These are phyloP conservation scores for Triticum turgidum DNA, from an alignment of 176 grass and related monocot species.

Conservation along the genomic window DNA sequence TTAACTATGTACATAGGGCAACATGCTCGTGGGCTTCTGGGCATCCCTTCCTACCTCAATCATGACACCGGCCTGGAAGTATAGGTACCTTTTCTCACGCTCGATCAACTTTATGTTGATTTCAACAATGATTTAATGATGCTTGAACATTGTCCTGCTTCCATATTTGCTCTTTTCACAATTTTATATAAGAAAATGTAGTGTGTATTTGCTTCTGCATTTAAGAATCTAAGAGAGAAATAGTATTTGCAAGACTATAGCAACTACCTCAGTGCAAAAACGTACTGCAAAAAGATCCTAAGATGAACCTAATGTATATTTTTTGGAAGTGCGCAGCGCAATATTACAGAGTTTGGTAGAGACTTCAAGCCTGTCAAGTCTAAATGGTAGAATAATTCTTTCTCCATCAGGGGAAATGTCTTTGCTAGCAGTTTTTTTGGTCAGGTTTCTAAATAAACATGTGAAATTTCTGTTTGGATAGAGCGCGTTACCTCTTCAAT, in stretches of 20 bases:
- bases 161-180: neutral
- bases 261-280: neutral
- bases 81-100: constrained; percentile 27
- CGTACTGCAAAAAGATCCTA: neutral
- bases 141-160: constrained; percentile 9
- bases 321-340: neutral
- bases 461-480: constrained; percentile 1
- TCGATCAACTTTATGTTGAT: constrained; percentile 30
- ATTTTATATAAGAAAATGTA: constrained; percentile 3
- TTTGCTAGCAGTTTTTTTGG: constrained; percentile 1
- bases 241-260: neutral
- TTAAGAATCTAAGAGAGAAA: constrained; percentile 2
- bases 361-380: neutral
- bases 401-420: neutral
- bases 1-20: constrained; percentile 29
- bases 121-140: constrained; percentile 25
- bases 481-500: constrained; percentile 62
- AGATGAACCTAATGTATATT: neutral
- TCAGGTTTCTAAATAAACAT: constrained; percentile 1
- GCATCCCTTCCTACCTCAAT: constrained; percentile 29
- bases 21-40: constrained; percentile 9
- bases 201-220: neutral
- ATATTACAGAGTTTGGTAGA: neutral
- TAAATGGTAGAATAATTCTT: neutral
- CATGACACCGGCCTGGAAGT: constrained; percentile 12